A percentile compares a stretch with the other conserved stretches of the same genome.
Evolutionary conservation across 768 basidiomycete genomes (phyloP).

Genomic region (Paxillus rubicundulus): DNA sequence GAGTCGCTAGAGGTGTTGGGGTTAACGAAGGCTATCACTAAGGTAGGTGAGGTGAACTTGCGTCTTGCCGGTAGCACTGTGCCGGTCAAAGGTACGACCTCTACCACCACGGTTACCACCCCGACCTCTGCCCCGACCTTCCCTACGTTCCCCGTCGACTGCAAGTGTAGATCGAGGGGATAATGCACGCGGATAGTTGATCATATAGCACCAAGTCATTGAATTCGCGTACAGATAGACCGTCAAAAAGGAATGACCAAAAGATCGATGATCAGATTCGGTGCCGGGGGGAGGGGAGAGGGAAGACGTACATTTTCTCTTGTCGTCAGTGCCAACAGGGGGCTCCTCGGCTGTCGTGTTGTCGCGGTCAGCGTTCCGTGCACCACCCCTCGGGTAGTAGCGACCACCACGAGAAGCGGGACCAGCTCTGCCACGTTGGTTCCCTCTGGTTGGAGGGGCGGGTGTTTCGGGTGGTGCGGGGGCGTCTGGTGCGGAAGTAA

Average conservation of each 20-base stretch:
- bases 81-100: slow-evolving; percentile 80
- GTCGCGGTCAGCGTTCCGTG: slow-evolving; percentile 39
- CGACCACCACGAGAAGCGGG: slow-evolving; percentile 64
- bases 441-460: slow-evolving; percentile 40
- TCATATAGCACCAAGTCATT: too few species aligned
- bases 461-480: slow-evolving; percentile 33
- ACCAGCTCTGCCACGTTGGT: slow-evolving; percentile 50
- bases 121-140: slow-evolving; percentile 45
- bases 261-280: not conserved
- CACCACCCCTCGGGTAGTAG: slow-evolving; percentile 68
- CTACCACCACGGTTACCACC: slow-evolving; percentile 51
- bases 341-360: slow-evolving; percentile 39
- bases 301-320: slow-evolving; percentile 31
- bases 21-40: slow-evolving; percentile 1
- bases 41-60: slow-evolving; percentile 36
- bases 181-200: not conserved
- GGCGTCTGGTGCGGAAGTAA: slow-evolving; percentile 36
- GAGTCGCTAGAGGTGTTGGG: slow-evolving; percentile 62
- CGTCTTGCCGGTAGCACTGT: slow-evolving; percentile 84
- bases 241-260: not conserved
- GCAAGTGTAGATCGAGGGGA: slow-evolving; percentile 8
- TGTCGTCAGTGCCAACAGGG: slow-evolving; percentile 31
- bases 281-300: not conserved
- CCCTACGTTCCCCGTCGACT: slow-evolving; percentile 45
- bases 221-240: not conserved